A percentile compares a stretch with the other conserved stretches of the same genome.
phyloP scores from a whole-genome alignment of 805 yeast species.

The Candida sakaeoensis region DNA sequence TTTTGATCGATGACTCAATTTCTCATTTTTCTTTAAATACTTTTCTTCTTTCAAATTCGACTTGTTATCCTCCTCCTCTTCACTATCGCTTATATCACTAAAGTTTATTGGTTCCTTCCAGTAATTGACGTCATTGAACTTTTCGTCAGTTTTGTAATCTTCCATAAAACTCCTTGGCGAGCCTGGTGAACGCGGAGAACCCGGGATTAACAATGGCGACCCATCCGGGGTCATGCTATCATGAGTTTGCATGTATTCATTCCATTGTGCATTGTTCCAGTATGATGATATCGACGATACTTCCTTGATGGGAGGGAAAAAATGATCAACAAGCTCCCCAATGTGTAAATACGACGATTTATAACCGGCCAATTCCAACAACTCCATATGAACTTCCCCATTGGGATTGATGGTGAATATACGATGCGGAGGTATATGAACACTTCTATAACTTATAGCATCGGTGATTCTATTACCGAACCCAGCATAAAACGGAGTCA shows the following conservation, averaged over 20 bases:
- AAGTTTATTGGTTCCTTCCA: slow-evolving; percentile 85
- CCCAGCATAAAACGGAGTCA: slow-evolving; percentile 93
- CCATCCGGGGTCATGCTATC: slow-evolving; percentile 3
- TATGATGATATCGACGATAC: slow-evolving; percentile 27
- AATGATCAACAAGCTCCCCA: slow-evolving; percentile 93
- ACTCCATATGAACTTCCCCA: slow-evolving; percentile 96
- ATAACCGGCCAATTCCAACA: slow-evolving; percentile 89
- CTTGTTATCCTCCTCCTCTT: slow-evolving; percentile 22
- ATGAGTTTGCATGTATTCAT: slow-evolving; percentile 24
- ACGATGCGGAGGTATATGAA: slow-evolving; percentile 88
- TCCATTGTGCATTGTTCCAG: slow-evolving; percentile 35
- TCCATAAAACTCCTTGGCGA: slow-evolving; percentile 33
- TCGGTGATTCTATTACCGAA: slow-evolving; percentile 96
- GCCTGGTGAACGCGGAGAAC: slow-evolving; percentile 20
- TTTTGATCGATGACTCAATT: slow-evolving; percentile 4
- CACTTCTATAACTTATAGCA: slow-evolving; percentile 90
- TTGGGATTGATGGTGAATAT: slow-evolving; percentile 94
- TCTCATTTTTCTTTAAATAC: slow-evolving; percentile 6
- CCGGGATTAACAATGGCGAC: slow-evolving; percentile 8
- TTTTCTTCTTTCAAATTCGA: neutral
- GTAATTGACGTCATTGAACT: slow-evolving; percentile 80
- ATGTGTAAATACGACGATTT: slow-evolving; percentile 83
- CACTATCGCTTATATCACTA: slow-evolving; percentile 54
- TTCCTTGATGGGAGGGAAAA: slow-evolving; percentile 74
- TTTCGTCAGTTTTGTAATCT: slow-evolving; percentile 44